Conservation (phyloP, 306 rosid species). For the Medicago truncatula region MtrunA17r5.0-ANR NC_053044.1:49656001-49656500, state of each 20-base stretch:
- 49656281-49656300: neutral
- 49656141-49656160: no score
- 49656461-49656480: no score
- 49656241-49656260: constrained; percentile 4
- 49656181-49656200: neutral
- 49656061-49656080: no score
- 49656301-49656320: neutral
- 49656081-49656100: no score
- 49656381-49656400: neutral
- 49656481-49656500: constrained; percentile 3
- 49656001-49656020: no score
- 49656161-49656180: neutral
- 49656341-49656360: neutral
- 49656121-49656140: neutral
- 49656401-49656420: neutral
- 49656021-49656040: no score
- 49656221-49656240: neutral
- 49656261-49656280: constrained; percentile 5
- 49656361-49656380: constrained; percentile 8
- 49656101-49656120: neutral
- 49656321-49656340: neutral
- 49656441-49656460: neutral
- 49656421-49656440: neutral
- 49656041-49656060: no score
- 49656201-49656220: neutral